Conservation (phyloP, 2,329 filamentous ascomycete species). For the Botrytis sinoallii region DNA sequence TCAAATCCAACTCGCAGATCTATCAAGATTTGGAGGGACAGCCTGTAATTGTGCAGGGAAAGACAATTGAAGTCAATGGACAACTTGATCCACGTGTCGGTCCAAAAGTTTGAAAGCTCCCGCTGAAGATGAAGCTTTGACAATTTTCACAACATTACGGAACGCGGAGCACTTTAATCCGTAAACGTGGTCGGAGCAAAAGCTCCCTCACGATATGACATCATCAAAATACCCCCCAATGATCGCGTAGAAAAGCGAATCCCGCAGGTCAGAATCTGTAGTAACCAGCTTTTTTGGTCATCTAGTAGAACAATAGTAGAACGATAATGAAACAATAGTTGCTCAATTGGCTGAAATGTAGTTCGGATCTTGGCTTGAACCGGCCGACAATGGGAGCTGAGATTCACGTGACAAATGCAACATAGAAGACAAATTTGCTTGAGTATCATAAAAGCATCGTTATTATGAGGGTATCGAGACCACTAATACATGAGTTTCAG, state of each 20-base stretch:
- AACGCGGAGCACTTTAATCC: neutral
- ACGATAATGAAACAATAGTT: neutral
- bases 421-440: neutral
- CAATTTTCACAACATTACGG: neutral
- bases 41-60: neutral
- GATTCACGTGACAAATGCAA: neutral
- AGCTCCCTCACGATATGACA: neutral
- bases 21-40: neutral
- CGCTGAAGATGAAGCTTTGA: neutral
- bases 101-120: neutral
- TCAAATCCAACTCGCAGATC: neutral
- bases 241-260: neutral
- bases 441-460: constrained; percentile 3
- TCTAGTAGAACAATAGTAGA: too few relatives aligned
- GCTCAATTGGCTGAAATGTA: too few relatives aligned
- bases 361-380: accelerated
- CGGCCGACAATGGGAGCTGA: accelerated
- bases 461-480: constrained; percentile 15
- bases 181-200: neutral
- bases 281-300: neutral
- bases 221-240: neutral
- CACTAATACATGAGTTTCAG: constrained; percentile 13
- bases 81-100: neutral
- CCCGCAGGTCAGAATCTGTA: neutral
- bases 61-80: neutral